These are phyloP conservation scores for Cercospora sesami DNA, from an alignment of 2,329 filamentous ascomycete species.

Conservation along the genomic window DNA sequence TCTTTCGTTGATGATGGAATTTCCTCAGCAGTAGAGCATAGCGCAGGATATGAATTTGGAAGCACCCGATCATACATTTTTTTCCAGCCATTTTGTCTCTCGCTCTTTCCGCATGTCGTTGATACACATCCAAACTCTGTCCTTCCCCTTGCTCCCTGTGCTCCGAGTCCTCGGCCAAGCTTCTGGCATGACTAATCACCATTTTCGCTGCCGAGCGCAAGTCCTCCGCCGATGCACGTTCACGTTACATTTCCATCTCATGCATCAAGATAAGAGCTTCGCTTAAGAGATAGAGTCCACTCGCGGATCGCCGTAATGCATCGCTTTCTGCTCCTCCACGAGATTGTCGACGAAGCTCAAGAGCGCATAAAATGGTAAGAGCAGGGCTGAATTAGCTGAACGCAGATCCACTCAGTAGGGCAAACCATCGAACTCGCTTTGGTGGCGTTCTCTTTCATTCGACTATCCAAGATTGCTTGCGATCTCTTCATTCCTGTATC, in stretches of 20 bases:
- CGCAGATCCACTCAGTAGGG: background rate
- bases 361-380: background rate
- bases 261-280: background rate
- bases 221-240: background rate
- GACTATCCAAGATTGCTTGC: background rate
- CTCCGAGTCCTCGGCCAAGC: background rate
- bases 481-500: background rate
- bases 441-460: background rate
- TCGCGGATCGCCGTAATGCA: conserved; percentile 15
- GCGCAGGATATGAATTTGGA: background rate
- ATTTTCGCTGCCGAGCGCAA: background rate
- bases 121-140: background rate
- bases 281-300: conserved; percentile 7
- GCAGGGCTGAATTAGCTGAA: background rate
- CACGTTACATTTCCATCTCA: background rate
- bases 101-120: background rate
- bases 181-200: background rate
- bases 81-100: background rate
- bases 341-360: background rate
- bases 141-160: background rate
- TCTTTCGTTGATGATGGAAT: conserved; percentile 1
- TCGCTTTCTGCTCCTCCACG: background rate
- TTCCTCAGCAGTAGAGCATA: background rate
- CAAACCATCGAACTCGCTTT: background rate
- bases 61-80: background rate